Percentiles rank a stretch among this genome's conserved stretches.
These are phyloP conservation scores for Agrocybe pediades DNA, from an alignment of 768 basidiomycete species.

Conservation along the genomic window DNA sequence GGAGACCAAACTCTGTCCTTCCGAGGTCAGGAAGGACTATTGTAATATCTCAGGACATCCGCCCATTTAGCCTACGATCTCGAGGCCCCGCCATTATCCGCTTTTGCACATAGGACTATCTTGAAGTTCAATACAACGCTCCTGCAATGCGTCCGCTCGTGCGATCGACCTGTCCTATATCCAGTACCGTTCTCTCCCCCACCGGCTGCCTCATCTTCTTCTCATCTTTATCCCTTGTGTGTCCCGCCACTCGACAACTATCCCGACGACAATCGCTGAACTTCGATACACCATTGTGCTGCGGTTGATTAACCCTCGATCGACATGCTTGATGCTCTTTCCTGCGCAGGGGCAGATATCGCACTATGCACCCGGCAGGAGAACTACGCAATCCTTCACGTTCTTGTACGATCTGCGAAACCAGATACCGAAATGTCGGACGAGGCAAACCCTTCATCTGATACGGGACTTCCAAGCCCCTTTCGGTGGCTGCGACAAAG, in stretches of 20 bases:
- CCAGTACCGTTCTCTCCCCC: conserved; percentile 56
- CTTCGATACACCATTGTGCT: conserved; percentile 71
- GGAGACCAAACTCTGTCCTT: too few species aligned
- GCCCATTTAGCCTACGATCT: too few species aligned
- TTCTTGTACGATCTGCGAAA: conserved; percentile 50
- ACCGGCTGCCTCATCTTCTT: conserved; percentile 36
- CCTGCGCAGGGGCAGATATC: conserved; percentile 75
- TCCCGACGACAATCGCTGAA: conserved; percentile 71
- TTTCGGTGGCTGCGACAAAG: conserved; percentile 61
- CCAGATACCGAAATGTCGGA: conserved; percentile 33
- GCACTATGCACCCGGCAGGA: conserved; percentile 66
- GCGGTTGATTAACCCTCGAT: conserved; percentile 55
- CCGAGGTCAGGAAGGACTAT: too few species aligned
- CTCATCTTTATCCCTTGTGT: conserved; percentile 44
- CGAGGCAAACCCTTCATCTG: conserved; percentile 55
- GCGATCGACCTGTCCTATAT: conserved; percentile 52
- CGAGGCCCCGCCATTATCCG: conserved; percentile 39
- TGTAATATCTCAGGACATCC: too few species aligned
- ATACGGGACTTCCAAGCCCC: conserved; percentile 71
- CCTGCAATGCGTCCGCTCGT: conserved; percentile 52
- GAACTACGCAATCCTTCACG: conserved; percentile 69
- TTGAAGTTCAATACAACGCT: conserved; percentile 49
- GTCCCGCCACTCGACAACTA: conserved; percentile 65
- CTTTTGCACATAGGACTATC: conserved; percentile 43
- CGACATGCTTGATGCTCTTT: conserved; percentile 68